Evolutionary conservation across 108 stramenopile species (phyloP).

Genomic region (Mediolabrus comicus): DNA sequence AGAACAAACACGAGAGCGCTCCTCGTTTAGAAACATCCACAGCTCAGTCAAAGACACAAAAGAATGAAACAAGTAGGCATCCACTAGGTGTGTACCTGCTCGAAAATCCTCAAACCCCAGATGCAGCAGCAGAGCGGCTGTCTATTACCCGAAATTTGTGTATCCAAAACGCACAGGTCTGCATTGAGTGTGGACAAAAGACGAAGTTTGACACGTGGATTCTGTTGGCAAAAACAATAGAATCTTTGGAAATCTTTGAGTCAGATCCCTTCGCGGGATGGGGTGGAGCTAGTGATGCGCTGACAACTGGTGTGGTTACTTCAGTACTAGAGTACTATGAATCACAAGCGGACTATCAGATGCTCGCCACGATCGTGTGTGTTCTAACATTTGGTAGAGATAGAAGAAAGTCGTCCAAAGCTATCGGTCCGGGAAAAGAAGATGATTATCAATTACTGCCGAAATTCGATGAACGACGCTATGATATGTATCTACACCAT

Average conservation of each 20-base stretch:
- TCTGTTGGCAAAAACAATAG: constrained; percentile 59
- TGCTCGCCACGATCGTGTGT: constrained; percentile 77
- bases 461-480: constrained; percentile 45
- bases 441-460: constrained; percentile 49
- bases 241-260: constrained; percentile 36
- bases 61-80: background rate
- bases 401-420: constrained; percentile 23
- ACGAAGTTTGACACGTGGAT: constrained; percentile 76
- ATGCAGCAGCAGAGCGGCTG: constrained; percentile 16
- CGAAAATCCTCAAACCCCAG: constrained; percentile 24
- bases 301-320: constrained; percentile 61
- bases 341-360: constrained; percentile 68
- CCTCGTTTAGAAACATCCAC: background rate
- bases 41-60: background rate
- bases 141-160: constrained; percentile 42
- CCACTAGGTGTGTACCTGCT: constrained; percentile 22
- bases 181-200: constrained; percentile 38
- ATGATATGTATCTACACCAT: constrained; percentile 63
- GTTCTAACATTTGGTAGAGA: constrained; percentile 55
- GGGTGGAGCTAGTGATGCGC: constrained; percentile 66
- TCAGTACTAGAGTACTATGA: constrained; percentile 73
- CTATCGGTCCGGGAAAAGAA: background rate
- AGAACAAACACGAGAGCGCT: constrained; percentile 7
- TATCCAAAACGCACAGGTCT: constrained; percentile 72
- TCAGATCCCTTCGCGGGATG: constrained; percentile 56